Base-by-base conservation (phyloP, 1,139 yeast species). In the Hemisphaericaspora xylofermentans region DNA sequence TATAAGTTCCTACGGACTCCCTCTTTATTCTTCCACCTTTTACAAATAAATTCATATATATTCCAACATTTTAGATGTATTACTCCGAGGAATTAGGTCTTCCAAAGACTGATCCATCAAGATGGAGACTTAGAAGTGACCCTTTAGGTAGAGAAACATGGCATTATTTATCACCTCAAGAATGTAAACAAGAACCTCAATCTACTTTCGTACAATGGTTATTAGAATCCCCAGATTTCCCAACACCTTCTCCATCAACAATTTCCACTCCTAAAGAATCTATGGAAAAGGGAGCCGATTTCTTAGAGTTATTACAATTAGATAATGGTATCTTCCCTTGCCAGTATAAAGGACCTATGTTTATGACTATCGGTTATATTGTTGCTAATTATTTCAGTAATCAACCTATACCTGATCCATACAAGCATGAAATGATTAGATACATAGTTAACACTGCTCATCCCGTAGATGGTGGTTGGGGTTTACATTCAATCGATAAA, bases 381-480 rank as follows among this genome's bases (percentile, higher is more conserved):
- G 86, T 78, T 0, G 81, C 89, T 3, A 76, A 79, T 53, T 88
- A 89, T 59, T 82, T 81, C 59, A 75, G 93, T 16, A 76, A 79
- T 31, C 74, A 79, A 0, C 80, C 77, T 16, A 85, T 93, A 26
- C 84, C 93, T 0, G 81, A 80, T 33, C 83, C 80, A 24, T 80
- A 76, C 50, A 68, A 71, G 47, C 63, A 68, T 9, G 98, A 94
- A 60, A 67, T 94, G 60, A 80, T 85, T 30, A 73, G 98, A 42
- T 93, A 89, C 57, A 66, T 93, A 17, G 88, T 88, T 15, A 94
- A 94, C 58, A 78, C 88, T 0, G 84, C 98, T 0, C 96, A 93
- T 58, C 98, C 97, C 0, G 96, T 89, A 0, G 99, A 94, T 63
- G 99, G 99, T n/a, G 99, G 98, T 1, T 94, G 99, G 98, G 98